phyloP scores from a whole-genome alignment of 306 rosid species.

The Malus orientalis region DNA sequence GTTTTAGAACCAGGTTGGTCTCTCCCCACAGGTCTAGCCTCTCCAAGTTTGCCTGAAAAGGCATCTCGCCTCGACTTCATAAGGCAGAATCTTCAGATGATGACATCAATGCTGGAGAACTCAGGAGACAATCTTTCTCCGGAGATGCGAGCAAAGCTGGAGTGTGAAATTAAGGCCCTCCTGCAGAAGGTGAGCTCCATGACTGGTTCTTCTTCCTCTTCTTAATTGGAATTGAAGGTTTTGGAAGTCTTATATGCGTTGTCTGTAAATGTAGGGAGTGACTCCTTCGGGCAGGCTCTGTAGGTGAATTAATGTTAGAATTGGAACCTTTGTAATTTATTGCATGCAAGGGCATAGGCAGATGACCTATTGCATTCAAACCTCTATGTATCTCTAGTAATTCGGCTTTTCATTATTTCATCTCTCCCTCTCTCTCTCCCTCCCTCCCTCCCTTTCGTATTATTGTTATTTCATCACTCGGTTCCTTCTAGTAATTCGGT shows the following conservation, averaged over 20 bases:
- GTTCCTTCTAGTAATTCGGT: too few species aligned
- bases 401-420: not conserved
- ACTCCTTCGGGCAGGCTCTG: not conserved
- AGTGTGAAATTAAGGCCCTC: constrained; percentile 54
- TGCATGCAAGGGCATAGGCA: not conserved
- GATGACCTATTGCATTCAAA: not conserved
- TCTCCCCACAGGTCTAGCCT: not conserved
- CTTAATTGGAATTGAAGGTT: constrained; percentile 2
- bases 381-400: not conserved
- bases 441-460: not conserved
- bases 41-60: constrained; percentile 18
- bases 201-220: constrained; percentile 31
- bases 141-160: constrained; percentile 55
- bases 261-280: not conserved
- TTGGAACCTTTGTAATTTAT: constrained; percentile 1
- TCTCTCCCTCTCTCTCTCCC: not conserved
- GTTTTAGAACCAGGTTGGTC: constrained; percentile 6
- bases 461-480: too few species aligned
- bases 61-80: constrained; percentile 46
- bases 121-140: constrained; percentile 62
- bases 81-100: constrained; percentile 63
- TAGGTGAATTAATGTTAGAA: not conserved
- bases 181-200: constrained; percentile 63
- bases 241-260: not conserved
- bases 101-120: constrained; percentile 60